Conservation (phyloP, 345 rosid genomes). For the Eucalyptus virginea region DNA sequence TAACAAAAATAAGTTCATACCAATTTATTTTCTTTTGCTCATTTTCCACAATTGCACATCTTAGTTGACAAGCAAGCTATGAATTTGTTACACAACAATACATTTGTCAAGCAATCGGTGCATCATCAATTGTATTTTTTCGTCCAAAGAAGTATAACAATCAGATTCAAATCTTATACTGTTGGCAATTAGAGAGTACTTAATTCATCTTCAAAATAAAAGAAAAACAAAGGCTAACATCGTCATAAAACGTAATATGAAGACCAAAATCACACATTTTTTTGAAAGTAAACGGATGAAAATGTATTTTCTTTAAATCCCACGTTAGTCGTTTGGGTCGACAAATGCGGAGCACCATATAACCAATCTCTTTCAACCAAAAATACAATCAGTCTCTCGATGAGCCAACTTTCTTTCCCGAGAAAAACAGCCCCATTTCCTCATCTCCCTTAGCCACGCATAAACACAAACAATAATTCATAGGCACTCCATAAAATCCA, state of each 20-base stretch:
- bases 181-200: neutral
- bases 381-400: neutral
- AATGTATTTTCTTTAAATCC: neutral
- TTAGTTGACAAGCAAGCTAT: neutral
- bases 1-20: neutral
- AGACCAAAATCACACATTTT: neutral
- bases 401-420: neutral
- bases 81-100: neutral
- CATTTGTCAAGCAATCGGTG: neutral
- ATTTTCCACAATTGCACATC: neutral
- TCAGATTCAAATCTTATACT: no score
- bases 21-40: neutral
- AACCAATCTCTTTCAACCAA: neutral
- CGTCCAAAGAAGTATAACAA: neutral
- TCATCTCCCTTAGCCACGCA: neutral
- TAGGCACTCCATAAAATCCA: neutral
- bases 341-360: neutral
- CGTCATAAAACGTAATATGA: neutral
- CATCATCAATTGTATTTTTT: neutral
- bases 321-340: neutral
- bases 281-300: neutral
- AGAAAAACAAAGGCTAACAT: neutral
- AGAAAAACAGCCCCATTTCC: neutral
- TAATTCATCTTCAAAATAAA: neutral
- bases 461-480: neutral